Base-by-base conservation (phyloP, 192 early-diverging fungal genomes). In the Mortierella claussenii region DNA sequence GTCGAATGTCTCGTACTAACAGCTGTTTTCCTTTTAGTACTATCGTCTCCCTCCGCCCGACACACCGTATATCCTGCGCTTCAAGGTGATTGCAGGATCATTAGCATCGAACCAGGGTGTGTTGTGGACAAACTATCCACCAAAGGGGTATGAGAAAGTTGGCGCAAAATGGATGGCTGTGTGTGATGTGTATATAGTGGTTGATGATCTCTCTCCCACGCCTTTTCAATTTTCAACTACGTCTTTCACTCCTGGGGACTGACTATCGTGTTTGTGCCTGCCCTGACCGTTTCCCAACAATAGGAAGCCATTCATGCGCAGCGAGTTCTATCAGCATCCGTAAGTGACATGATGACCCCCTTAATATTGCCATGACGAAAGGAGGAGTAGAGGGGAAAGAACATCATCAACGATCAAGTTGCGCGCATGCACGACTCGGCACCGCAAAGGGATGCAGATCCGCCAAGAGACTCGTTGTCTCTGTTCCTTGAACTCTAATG, bases 111-210 rank as follows among this genome's bases (percentile, higher is more conserved):
- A 86, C 47, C 81, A 86, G 28, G 84, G 94, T 5, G 73, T 86
- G n/a, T 78, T 98, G 32, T 83, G 88, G 65, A 96, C 93, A 42
- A 98, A 98, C 79, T 94, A 96, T 85, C 95, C 94, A 3, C 69
- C 89, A 23, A 69, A 88, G 49, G 93, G 90, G 83, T 92, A 84
- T 56, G 75, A n/a, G n/a, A n/a, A n/a, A n/a, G n/a, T n/a, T n/a
- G n/a, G n/a, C n/a, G n/a, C n/a, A n/a, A n/a, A n/a, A n/a, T n/a
- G n/a, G n/a, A n/a, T n/a, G n/a, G n/a, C n/a, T n/a, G n/a, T n/a
- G n/a, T n/a, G n/a, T n/a, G n/a, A n/a, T n/a, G n/a, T n/a, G n/a
- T n/a, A n/a, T n/a, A n/a, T n/a, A n/a, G n/a, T n/a, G n/a, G n/a
- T n/a, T n/a, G n/a, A n/a, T n/a, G n/a, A n/a, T n/a, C n/a, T n/a